Conservation (phyloP, 768 basidiomycete species). For the Pulveroboletus ravenelii region DNA sequence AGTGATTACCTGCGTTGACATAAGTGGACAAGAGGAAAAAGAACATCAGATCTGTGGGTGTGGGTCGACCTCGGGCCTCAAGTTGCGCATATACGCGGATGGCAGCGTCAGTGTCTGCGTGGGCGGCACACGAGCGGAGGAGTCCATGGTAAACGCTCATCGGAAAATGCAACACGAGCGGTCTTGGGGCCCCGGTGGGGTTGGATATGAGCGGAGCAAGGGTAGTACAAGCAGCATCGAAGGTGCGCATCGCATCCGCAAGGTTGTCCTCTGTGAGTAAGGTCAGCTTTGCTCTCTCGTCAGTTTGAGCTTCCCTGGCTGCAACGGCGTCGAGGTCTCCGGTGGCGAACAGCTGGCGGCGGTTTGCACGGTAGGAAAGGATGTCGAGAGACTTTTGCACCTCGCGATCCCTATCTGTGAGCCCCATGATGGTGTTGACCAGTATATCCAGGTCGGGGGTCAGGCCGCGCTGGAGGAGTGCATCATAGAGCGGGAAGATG, state of each 20-base stretch:
- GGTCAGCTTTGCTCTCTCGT: conserved; percentile 35
- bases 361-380: conserved; percentile 40
- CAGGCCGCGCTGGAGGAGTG: conserved; percentile 58
- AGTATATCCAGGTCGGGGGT: conserved; percentile 64
- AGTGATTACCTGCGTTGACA: conserved; percentile 45
- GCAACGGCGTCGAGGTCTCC: conserved; percentile 2
- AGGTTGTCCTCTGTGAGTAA: conserved; percentile 69
- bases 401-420: conserved; percentile 67
- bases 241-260: conserved; percentile 63
- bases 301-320: conserved; percentile 14
- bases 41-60: conserved; percentile 39
- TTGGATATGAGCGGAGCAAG: conserved; percentile 17
- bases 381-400: conserved; percentile 42
- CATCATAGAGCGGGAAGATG: conserved; percentile 66
- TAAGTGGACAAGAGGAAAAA: conserved; percentile 56
- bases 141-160: conserved; percentile 46
- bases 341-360: conserved; percentile 17
- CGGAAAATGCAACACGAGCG: conserved; percentile 25
- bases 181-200: conserved; percentile 3
- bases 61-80: conserved; percentile 36
- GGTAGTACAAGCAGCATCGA: conserved; percentile 50
- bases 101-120: conserved; percentile 55
- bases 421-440: conserved; percentile 50
- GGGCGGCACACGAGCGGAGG: conserved; percentile 56
- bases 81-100: conserved; percentile 61